Conservation (phyloP, 768 basidiomycete species). For the Leccinum longicurvipes region DNA sequence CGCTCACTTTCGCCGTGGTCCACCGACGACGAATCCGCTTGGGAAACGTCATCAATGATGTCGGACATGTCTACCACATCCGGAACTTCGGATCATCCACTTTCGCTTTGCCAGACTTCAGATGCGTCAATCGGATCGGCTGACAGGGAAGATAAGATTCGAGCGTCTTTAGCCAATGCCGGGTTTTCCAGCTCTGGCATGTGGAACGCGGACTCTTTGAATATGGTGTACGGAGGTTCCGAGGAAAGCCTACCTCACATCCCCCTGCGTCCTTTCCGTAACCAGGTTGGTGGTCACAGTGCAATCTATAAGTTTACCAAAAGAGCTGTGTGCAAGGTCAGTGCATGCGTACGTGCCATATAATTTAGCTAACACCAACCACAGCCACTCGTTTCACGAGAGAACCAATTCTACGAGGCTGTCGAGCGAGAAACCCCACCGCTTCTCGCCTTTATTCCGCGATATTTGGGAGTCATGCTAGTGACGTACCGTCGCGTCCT, state of each 20-base stretch:
- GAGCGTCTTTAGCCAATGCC: conserved; percentile 2
- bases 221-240: conserved; percentile 43
- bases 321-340: conserved; percentile 96
- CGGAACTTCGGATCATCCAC: conserved; percentile 32
- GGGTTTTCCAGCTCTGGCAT: conserved; percentile 4
- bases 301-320: conserved; percentile 98
- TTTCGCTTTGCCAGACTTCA: conserved; percentile 27
- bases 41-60: conserved; percentile 67
- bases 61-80: conserved; percentile 62
- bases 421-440: conserved; percentile 94
- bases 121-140: conserved; percentile 17
- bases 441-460: conserved; percentile 90
- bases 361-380: conserved; percentile 12
- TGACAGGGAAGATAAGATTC: conserved; percentile 16
- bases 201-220: conserved; percentile 35
- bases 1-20: conserved; percentile 58
- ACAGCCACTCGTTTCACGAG: conserved; percentile 92
- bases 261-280: conserved; percentile 90
- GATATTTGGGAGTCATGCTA: conserved; percentile 97
- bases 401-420: conserved; percentile 97
- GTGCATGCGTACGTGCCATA: conserved; percentile 22
- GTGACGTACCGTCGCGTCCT: conserved; percentile 89
- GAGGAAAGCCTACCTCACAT: conserved; percentile 78
- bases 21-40: conserved; percentile 73
- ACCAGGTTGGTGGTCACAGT: conserved; percentile 97